Evolutionary conservation across 345 rosid genomes (phyloP).

Genomic region (Combretum micranthum): DNA sequence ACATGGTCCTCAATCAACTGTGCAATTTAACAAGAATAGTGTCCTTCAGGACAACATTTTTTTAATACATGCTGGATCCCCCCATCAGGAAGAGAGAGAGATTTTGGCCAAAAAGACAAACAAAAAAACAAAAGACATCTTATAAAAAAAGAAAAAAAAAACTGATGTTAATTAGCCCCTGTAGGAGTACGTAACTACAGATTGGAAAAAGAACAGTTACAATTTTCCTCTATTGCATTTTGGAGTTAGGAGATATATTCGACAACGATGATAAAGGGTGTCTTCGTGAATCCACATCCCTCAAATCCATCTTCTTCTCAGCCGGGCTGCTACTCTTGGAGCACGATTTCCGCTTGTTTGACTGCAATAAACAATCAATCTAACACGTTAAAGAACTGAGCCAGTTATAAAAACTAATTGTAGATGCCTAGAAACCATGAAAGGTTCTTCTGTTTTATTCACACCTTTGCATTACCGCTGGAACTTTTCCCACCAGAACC

Average conservation of each 20-base stretch:
- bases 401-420: too few species aligned
- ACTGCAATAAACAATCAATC: conserved; percentile 24
- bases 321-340: conserved; percentile 31
- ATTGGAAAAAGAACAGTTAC: too few species aligned
- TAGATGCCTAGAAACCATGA: background rate
- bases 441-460: conserved; percentile 5
- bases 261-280: conserved; percentile 49
- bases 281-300: conserved; percentile 33
- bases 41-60: too few species aligned
- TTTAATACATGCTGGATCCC: too few species aligned
- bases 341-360: conserved; percentile 57
- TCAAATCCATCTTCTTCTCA: conserved; percentile 38
- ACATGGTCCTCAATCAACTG: too few species aligned
- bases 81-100: too few species aligned
- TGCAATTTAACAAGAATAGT: too few species aligned
- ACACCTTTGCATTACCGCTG: conserved; percentile 39
- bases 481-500: conserved; percentile 42
- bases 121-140: too few species aligned
- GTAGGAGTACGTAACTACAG: too few species aligned
- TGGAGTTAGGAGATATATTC: conserved; percentile 37
- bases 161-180: too few species aligned
- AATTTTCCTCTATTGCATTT: conserved; percentile 35
- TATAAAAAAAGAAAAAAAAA: too few species aligned
- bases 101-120: too few species aligned
- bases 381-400: background rate